These are phyloP conservation scores for Botrytis byssoidea DNA, from an alignment of 2,329 filamentous ascomycete genomes.

Conservation along the genomic window DNA sequence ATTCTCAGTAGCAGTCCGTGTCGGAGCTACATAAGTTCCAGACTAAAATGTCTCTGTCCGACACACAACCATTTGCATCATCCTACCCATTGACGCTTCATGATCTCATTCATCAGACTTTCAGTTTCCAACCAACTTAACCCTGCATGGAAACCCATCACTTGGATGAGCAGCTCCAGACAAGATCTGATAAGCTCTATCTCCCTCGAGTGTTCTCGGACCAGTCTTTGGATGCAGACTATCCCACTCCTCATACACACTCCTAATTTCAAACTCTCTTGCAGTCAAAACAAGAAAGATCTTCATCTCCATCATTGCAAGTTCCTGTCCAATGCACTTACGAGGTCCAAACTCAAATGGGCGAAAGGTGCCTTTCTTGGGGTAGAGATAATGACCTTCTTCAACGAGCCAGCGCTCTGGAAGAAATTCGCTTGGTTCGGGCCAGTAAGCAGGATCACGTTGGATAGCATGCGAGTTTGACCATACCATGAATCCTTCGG, in stretches of 20 bases:
- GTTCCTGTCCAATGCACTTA: background rate
- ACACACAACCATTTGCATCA: background rate
- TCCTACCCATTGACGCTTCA: background rate
- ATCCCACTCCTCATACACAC: background rate
- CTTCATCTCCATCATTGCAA: background rate
- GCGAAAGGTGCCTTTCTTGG: background rate
- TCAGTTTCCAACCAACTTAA: background rate
- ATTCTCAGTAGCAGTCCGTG: background rate
- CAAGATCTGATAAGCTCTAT: background rate
- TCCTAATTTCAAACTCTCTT: background rate
- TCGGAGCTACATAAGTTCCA: background rate
- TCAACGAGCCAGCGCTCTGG: conserved; percentile 10
- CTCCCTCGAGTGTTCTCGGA: background rate
- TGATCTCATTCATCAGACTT: background rate
- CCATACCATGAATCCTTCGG: background rate
- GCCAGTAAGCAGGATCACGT: background rate
- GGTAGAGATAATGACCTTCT: background rate
- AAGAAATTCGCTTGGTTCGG: background rate
- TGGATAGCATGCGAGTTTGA: background rate
- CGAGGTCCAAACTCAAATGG: background rate
- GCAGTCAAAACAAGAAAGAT: background rate
- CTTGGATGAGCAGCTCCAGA: conserved; percentile 2
- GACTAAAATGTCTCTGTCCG: background rate
- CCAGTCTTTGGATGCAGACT: background rate
- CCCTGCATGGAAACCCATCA: background rate